A percentile compares a stretch with the other conserved stretches of the same genome.
Conservation (phyloP, 1,139 yeast species). For the Nakaseomyces bracarensis region DNA sequence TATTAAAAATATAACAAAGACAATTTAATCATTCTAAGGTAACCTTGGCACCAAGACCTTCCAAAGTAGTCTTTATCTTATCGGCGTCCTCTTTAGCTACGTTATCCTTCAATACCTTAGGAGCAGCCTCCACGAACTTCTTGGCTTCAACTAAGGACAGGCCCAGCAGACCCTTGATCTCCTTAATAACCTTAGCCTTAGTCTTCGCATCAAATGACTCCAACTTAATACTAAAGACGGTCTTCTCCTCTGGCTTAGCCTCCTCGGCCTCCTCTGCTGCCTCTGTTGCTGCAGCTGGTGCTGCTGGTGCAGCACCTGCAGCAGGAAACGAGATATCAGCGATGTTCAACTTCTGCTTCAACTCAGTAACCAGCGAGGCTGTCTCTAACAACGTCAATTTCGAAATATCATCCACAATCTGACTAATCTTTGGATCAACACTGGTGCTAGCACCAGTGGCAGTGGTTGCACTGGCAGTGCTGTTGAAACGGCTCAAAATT, state of each 20-base stretch:
- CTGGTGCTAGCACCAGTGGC: conserved; percentile 35
- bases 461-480: conserved; percentile 38
- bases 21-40: conserved; percentile 73
- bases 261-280: conserved; percentile 69
- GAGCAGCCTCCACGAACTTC: conserved; percentile 96
- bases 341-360: conserved; percentile 79
- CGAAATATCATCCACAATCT: conserved; percentile 86
- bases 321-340: conserved; percentile 90
- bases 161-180: conserved; percentile 85
- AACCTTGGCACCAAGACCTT: conserved; percentile 92
- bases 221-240: conserved; percentile 83
- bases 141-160: conserved; percentile 92
- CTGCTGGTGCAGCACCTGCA: conserved; percentile 43
- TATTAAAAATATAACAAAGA: too few species aligned
- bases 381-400: conserved; percentile 86
- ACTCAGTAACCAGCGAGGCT: conserved; percentile 69
- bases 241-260: conserved; percentile 84
- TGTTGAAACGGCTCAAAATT: conserved; percentile 40
- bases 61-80: conserved; percentile 82
- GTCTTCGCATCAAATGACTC: conserved; percentile 92
- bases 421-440: conserved; percentile 80
- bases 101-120: conserved; percentile 64
- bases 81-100: conserved; percentile 66
- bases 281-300: conserved; percentile 39
- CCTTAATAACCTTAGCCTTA: conserved; percentile 96